phyloP scores from a whole-genome alignment of 768 basidiomycete genomes.

The Panellus pusillus region DNA sequence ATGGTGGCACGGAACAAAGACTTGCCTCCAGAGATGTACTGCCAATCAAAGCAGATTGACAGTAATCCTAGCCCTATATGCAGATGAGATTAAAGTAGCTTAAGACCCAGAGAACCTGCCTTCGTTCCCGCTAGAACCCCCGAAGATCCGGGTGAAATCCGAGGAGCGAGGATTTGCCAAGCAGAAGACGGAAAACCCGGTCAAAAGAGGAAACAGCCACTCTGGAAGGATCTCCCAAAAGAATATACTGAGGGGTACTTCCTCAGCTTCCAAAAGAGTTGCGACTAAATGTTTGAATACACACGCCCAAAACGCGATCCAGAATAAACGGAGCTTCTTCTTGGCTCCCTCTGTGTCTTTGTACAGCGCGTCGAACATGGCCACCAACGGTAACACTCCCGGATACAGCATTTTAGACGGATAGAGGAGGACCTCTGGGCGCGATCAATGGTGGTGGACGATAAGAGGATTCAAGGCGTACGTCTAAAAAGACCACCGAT shows the following conservation, averaged over 20 bases:
- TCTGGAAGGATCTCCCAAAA: conserved; percentile 51
- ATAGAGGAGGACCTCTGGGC: conserved; percentile 46
- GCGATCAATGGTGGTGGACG: background rate
- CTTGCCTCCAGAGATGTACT: conserved; percentile 45
- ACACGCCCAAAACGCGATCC: conserved; percentile 44
- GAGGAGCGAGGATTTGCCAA: conserved; percentile 47
- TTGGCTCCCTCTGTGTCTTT: conserved; percentile 37
- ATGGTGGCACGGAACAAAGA: background rate
- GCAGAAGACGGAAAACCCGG: conserved; percentile 58
- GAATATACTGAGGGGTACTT: conserved; percentile 36
- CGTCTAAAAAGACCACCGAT: conserved; percentile 55
- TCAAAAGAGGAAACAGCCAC: conserved; percentile 63
- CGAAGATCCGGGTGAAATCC: conserved; percentile 59
- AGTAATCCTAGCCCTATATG: conserved; percentile 46
- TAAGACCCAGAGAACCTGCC: conserved; percentile 29
- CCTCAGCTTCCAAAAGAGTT: too few relatives aligned
- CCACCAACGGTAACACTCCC: conserved; percentile 43
- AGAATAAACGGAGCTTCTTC: conserved; percentile 50
- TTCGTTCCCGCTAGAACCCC: conserved; percentile 65
- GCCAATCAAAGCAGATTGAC: conserved; percentile 63
- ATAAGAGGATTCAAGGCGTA: conserved; percentile 23
- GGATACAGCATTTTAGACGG: conserved; percentile 57
- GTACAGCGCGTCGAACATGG: conserved; percentile 52
- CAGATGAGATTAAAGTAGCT: background rate
- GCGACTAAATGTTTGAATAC: conserved; percentile 15